Percentiles rank a stretch among this genome's conserved stretches.
Conservation (phyloP, 352 stramenopile genomes). For the Phytophthora multivora region DNA sequence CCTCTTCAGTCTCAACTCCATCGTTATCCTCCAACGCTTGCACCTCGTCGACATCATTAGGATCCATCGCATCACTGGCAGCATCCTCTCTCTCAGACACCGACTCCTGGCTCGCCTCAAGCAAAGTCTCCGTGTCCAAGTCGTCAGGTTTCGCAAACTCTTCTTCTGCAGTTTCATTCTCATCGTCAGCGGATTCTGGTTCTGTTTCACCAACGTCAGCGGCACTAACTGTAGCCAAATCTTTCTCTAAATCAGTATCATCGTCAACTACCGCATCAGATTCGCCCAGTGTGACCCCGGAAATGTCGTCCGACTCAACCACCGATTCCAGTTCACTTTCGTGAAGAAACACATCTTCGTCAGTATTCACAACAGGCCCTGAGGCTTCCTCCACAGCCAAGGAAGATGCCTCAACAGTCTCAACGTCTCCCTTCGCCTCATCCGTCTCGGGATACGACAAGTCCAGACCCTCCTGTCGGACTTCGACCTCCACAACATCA, state of each 20-base stretch:
- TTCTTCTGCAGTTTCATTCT: not conserved
- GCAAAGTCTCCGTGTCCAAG: slow-evolving; percentile 9
- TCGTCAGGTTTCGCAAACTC: not conserved
- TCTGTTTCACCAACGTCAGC: not conserved
- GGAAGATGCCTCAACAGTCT: not conserved
- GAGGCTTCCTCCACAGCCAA: not conserved
- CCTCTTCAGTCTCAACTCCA: slow-evolving; percentile 3
- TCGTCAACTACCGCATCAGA: slow-evolving; percentile 1
- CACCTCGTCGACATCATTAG: not conserved
- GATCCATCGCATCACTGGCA: slow-evolving; percentile 1
- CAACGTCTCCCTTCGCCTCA: slow-evolving; percentile 19
- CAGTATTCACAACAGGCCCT: not conserved
- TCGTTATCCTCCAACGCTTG: not conserved
- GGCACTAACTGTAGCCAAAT: not conserved
- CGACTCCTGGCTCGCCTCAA: slow-evolving; percentile 9
- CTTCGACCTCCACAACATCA: slow-evolving; percentile 28
- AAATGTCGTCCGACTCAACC: slow-evolving; percentile 1
- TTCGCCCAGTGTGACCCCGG: not conserved
- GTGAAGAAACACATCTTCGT: not conserved
- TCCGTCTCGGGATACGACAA: slow-evolving; percentile 18
- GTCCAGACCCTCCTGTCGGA: slow-evolving; percentile 21
- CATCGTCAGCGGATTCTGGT: not conserved
- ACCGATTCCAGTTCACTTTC: not conserved
- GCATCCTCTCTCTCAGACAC: not conserved
- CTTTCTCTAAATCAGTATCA: not conserved